Conservation (phyloP, 2,329 filamentous ascomycete genomes). For the Lecanicillium sp. region DNA sequence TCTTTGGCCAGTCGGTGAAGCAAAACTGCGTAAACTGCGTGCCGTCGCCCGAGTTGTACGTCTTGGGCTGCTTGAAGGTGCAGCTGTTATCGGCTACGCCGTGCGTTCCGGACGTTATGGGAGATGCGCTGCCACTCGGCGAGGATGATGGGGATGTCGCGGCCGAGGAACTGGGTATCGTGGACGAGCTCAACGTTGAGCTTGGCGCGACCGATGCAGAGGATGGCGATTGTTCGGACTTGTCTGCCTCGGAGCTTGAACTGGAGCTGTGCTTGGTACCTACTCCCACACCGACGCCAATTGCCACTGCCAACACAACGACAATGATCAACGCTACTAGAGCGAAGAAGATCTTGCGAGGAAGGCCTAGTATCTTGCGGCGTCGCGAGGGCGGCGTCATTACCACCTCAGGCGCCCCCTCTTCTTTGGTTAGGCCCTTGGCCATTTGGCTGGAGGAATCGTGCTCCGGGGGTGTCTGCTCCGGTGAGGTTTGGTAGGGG, state of each 20-base stretch:
- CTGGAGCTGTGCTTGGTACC: too few species aligned
- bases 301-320: too few species aligned
- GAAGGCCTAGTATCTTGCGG: too few species aligned
- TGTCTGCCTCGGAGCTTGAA: background rate
- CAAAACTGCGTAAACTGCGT: slow-evolving; percentile 10
- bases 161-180: background rate
- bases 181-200: background rate
- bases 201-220: background rate
- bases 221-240: background rate
- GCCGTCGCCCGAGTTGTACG: slow-evolving; percentile 7
- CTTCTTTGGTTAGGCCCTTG: too few species aligned
- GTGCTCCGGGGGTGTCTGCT: background rate
- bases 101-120: slow-evolving; percentile 9
- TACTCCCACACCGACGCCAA: too few species aligned
- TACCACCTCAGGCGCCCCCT: background rate
- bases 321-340: too few species aligned
- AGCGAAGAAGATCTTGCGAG: too few species aligned
- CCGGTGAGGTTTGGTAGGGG: background rate
- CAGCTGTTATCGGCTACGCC: slow-evolving; percentile 12
- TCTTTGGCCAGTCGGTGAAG: slow-evolving; percentile 15
- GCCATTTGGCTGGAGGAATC: background rate
- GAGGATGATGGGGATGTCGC: background rate
- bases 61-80: slow-evolving; percentile 8
- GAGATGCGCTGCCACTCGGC: background rate
- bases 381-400: too few species aligned